Conservation (phyloP, 257 asterid genomes). For the Solanum megistacrolobum region DNA sequence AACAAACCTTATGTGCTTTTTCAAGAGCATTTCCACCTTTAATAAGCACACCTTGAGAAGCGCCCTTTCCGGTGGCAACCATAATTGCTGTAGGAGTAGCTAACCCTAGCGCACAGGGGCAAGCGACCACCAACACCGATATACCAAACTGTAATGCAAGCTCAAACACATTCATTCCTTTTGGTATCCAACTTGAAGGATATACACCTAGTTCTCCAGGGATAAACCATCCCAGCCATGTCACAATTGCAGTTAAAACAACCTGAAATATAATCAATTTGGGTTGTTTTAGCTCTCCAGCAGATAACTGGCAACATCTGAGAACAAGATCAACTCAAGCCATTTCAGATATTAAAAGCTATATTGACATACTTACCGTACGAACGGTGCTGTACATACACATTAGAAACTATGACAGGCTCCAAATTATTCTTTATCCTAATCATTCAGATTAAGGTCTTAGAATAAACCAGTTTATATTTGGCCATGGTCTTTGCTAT, state of each 20-base stretch:
- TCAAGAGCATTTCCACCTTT: conserved; percentile 95
- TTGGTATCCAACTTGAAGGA: conserved; percentile 80
- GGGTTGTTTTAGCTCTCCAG: background rate
- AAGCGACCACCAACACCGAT: conserved; percentile 91
- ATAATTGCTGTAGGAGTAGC: conserved; percentile 99
- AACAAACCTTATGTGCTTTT: conserved; percentile 80
- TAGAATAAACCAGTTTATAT: background rate
- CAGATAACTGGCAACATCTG: background rate
- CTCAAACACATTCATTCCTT: conserved; percentile 79
- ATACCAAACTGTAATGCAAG: conserved; percentile 91
- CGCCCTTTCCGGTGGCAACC: conserved; percentile 99
- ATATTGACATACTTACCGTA: background rate
- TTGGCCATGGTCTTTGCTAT: background rate
- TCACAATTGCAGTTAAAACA: conserved; percentile 55
- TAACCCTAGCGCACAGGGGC: conserved; percentile 96
- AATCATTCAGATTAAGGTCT: background rate
- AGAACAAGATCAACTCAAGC: background rate
- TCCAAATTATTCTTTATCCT: background rate
- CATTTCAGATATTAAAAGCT: background rate
- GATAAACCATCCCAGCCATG: conserved; percentile 90
- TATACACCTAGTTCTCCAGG: conserved; percentile 55
- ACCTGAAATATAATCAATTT: conserved; percentile 40
- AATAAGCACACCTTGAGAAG: conserved; percentile 88
- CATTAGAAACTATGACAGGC: background rate
- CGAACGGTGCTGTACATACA: background rate